phyloP scores from a whole-genome alignment of 2,329 filamentous ascomycete species.

The Periglandula ipomoeae region DNA sequence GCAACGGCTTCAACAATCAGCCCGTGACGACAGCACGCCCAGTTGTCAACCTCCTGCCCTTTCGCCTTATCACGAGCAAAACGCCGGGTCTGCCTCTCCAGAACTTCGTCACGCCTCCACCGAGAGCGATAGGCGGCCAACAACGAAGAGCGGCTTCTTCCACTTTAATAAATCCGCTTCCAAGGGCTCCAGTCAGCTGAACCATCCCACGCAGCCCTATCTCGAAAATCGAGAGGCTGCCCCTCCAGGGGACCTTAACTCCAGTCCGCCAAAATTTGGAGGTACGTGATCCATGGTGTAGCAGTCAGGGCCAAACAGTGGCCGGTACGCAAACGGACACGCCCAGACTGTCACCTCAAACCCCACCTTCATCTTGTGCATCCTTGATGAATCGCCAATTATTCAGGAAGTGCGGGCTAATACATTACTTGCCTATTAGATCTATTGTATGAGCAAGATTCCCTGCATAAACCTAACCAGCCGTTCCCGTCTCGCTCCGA shows the following conservation, averaged over 20 bases:
- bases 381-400: background rate
- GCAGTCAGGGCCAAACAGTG: background rate
- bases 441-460: conserved; percentile 19
- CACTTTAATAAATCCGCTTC: conserved; percentile 38
- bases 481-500: conserved; percentile 41
- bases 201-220: conserved; percentile 19
- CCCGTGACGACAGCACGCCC: conserved; percentile 14
- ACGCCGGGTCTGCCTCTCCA: conserved; percentile 8
- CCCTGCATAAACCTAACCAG: conserved; percentile 29
- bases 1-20: conserved; percentile 16
- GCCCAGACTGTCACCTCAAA: background rate
- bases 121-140: conserved; percentile 16
- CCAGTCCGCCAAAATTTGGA: conserved; percentile 19
- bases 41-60: conserved; percentile 16
- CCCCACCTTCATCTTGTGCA: background rate
- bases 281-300: conserved; percentile 24
- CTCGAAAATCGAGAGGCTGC: conserved; percentile 27
- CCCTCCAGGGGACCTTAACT: conserved; percentile 28
- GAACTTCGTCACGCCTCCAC: conserved; percentile 2
- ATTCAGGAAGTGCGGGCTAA: background rate
- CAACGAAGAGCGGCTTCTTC: conserved; percentile 41
- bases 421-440: conserved; percentile 10
- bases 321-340: background rate
- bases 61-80: conserved; percentile 11
- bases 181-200: conserved; percentile 29